Evolutionary conservation across 1,284 basidiomycete species (phyloP), one percentile per base, ranked within the genome.

Genomic region (Apiotrichum veenhuisii): DNA sequence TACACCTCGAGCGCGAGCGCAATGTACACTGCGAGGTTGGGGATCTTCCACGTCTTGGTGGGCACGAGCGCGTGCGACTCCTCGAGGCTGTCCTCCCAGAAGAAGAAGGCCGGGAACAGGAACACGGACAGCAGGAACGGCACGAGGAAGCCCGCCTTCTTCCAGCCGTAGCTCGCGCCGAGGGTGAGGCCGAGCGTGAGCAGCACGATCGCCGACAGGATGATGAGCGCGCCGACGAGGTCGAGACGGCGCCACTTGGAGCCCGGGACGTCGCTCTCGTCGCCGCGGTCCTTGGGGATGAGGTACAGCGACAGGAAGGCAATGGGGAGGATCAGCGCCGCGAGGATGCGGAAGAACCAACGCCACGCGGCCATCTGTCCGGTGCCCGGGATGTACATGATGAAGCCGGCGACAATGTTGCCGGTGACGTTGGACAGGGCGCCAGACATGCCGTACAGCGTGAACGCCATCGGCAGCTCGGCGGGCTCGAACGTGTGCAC

Each of bases 161-260:
- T 66, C 61, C 63, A 76, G 5, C 70, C 74, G 59, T 70, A 64
- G 1, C 65, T 63, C 1, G 72, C 70, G 44, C 72, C 73, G 23
- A 72, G 63, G 14, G 74, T 76, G 9, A 76, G 64, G 42, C 69
- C 69, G 48, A 75, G 71, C 53, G 72, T 73, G 54, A 76, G 63
- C 8, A 74, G 65, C 50, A 73, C 62, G 51, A 73, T 68, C 9
- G 64, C 59, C n/a, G 62, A 23, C 36, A 73, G 64, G 64, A 73
- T 73, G 46, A 64, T 43, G 41, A 65, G 50, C 23, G 61, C 65
- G 11, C 70, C 71, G 55, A 69, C 56, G 15, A 75, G 45, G 57
- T 75, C 73, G 55, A 75, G 63, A 20, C 72, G 65, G 52, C 67
- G 66, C 55, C 62, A 63, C 40, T 69, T 64, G n/a, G 68, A 54